Evolutionary conservation across 1,139 yeast species (phyloP).

Genomic region (Yamadazyma dushanensis): DNA sequence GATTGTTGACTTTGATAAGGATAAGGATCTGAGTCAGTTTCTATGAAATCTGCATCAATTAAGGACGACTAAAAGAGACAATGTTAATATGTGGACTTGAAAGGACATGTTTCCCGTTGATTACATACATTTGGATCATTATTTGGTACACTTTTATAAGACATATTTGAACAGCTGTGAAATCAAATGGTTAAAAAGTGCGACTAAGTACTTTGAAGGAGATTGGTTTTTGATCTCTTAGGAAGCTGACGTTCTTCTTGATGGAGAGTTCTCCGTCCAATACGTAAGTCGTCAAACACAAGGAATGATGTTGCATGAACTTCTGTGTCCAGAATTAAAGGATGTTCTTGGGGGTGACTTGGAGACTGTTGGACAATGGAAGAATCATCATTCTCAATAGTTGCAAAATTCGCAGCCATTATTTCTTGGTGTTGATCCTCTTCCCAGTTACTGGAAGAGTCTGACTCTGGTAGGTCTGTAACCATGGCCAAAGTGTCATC

Average conservation of each 20-base stretch:
- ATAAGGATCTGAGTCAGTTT: slow-evolving; percentile 8
- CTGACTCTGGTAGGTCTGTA: no score
- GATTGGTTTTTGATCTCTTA: slow-evolving; percentile 10
- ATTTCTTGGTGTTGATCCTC: background rate
- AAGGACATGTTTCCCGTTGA: no score
- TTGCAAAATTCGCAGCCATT: no score
- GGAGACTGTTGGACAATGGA: no score
- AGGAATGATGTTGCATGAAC: slow-evolving; percentile 5
- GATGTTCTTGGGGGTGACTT: background rate
- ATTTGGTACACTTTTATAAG: slow-evolving; percentile 10
- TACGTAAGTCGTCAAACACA: slow-evolving; percentile 9
- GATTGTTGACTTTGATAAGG: slow-evolving; percentile 4
- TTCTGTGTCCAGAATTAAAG: slow-evolving; percentile 2
- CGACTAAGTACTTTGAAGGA: slow-evolving; percentile 5
- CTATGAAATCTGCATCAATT: slow-evolving; percentile 16
- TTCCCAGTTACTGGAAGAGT: slow-evolving; percentile 16
- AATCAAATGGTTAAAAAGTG: background rate
- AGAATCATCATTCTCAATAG: background rate
- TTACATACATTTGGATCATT: slow-evolving; percentile 10
- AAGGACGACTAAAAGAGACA: slow-evolving; percentile 11
- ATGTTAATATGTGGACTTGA: slow-evolving; percentile 3
- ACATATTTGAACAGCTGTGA: slow-evolving; percentile 4
- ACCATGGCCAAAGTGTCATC: no score
- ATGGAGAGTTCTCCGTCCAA: slow-evolving; percentile 7
- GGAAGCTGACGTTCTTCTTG: slow-evolving; percentile 4